phyloP scores from a whole-genome alignment of 1,139 yeast genomes.

The Taphrina deformans region DNA sequence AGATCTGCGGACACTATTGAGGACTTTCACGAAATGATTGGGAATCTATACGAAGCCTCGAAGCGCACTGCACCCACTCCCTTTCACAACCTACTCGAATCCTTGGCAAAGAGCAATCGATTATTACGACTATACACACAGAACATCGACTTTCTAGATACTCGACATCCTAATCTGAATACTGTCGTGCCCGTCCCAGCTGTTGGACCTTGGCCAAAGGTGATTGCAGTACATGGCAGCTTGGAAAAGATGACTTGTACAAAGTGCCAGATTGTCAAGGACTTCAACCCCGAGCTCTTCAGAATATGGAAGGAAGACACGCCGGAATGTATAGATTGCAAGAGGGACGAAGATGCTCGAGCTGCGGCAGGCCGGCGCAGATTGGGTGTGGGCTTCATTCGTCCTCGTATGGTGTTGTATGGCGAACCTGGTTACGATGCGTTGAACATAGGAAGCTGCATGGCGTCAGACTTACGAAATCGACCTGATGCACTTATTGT shows the following conservation, averaged over 20 bases:
- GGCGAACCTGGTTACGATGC: constrained; percentile 79
- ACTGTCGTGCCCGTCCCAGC: constrained; percentile 39
- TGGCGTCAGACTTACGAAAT: constrained; percentile 55
- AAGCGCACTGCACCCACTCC: constrained; percentile 72
- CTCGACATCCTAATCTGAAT: constrained; percentile 45
- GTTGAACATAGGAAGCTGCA: constrained; percentile 61
- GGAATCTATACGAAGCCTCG: constrained; percentile 64
- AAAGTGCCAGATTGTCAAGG: constrained; percentile 58
- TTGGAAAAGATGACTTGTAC: constrained; percentile 73
- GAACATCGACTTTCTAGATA: constrained; percentile 69
- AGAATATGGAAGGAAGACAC: constrained; percentile 50
- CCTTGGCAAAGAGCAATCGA: constrained; percentile 64
- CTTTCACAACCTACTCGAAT: constrained; percentile 74
- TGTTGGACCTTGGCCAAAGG: constrained; percentile 35
- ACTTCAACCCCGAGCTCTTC: constrained; percentile 62
- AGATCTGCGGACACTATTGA: constrained; percentile 8
- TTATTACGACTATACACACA: constrained; percentile 82
- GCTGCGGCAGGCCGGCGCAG: constrained; percentile 61
- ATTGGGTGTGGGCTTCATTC: constrained; percentile 62
- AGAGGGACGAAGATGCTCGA: constrained; percentile 49
- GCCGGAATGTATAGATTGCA: constrained; percentile 66
- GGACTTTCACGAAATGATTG: constrained; percentile 50
- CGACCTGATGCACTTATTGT: constrained; percentile 66
- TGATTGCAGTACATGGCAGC: constrained; percentile 68
- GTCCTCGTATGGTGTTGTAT: constrained; percentile 74